Conservation (phyloP, 148 eudicot genomes). For the Linanthus parryae region DNA sequence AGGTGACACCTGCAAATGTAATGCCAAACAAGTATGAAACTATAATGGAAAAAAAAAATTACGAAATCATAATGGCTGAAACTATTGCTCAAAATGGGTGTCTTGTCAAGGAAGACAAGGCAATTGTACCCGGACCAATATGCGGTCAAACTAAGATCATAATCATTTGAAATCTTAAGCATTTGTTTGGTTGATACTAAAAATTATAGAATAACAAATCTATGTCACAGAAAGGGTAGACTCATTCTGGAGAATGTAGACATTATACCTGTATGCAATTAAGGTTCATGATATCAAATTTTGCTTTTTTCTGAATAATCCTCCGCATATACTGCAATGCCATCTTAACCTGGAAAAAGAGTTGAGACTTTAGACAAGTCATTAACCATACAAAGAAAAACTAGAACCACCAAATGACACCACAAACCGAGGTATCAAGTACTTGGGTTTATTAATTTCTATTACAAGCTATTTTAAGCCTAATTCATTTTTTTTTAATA, state of each 20-base stretch:
- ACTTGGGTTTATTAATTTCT: background rate
- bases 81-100: too few species aligned
- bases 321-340: conserved; percentile 86
- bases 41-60: background rate
- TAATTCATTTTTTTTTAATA: background rate
- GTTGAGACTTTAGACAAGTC: too few species aligned
- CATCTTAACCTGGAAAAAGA: conserved; percentile 63
- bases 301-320: conserved; percentile 74
- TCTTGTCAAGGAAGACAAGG: too few species aligned
- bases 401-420: background rate
- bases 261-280: conserved; percentile 69
- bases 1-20: conserved; percentile 58
- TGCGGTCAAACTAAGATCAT: too few species aligned
- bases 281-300: conserved; percentile 85
- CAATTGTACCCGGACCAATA: too few species aligned
- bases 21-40: background rate
- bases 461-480: too few species aligned
- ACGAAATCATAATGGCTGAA: background rate
- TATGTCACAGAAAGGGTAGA: too few species aligned
- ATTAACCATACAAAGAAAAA: too few species aligned
- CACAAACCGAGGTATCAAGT: background rate
- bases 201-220: too few species aligned
- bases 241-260: too few species aligned
- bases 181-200: too few species aligned
- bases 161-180: too few species aligned